phyloP scores from a whole-genome alignment of 176 grass and related monocot genomes.

The Paspalum notatum region DNA sequence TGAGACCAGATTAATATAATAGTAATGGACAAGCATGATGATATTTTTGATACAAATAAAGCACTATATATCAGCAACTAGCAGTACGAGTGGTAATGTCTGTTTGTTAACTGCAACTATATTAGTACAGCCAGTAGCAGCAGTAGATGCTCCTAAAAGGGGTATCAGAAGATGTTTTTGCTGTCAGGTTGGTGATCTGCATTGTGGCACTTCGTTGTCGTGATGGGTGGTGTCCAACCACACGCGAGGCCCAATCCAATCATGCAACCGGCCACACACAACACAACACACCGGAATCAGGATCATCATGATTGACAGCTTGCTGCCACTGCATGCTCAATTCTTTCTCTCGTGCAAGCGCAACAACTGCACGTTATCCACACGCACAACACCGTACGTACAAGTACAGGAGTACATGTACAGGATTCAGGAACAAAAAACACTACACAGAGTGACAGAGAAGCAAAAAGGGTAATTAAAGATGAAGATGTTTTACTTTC shows the following conservation, averaged over 20 bases:
- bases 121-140: too few species aligned
- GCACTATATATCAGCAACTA: too few species aligned
- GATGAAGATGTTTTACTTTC: constrained; percentile 33
- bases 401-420: constrained; percentile 13
- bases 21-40: background rate
- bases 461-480: constrained; percentile 1
- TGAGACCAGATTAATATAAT: background rate
- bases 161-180: background rate
- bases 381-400: constrained; percentile 14
- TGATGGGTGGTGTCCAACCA: constrained; percentile 48
- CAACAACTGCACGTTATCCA: constrained; percentile 16
- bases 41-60: background rate
- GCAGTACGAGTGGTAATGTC: too few species aligned
- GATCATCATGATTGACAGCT: constrained; percentile 15
- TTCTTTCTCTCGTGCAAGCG: constrained; percentile 17
- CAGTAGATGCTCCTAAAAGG: too few species aligned
- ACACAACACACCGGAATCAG: constrained; percentile 1
- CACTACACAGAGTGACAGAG: background rate
- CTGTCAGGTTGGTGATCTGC: constrained; percentile 20
- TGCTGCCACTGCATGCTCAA: background rate
- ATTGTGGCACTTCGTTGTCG: constrained; percentile 31
- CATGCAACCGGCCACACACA: background rate
- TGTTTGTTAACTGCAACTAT: too few species aligned
- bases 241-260: constrained; percentile 44
- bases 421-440: background rate